Evolutionary conservation across 2,329 filamentous ascomycete genomes (phyloP).

Genomic region (Sclerotinia borealis): DNA sequence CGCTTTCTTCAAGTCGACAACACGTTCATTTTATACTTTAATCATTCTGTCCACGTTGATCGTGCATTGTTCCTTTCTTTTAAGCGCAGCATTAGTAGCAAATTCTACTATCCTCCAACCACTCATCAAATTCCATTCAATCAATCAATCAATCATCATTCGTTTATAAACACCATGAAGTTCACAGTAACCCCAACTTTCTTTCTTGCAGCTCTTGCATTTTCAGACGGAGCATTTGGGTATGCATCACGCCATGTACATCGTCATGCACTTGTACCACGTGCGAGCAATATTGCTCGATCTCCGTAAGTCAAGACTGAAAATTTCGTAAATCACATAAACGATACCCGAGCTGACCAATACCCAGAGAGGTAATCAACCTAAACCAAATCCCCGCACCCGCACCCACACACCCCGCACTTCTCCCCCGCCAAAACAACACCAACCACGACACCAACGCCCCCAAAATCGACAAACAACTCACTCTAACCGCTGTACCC

Average conservation of each 20-base stretch:
- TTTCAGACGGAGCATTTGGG: background rate
- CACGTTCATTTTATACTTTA: background rate
- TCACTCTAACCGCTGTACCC: background rate
- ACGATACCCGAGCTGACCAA: background rate
- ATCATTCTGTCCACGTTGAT: slow-evolving; percentile 2
- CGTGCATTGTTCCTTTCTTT: background rate
- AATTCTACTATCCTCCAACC: background rate
- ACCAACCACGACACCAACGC: background rate
- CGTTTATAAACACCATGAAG: background rate
- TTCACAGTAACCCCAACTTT: background rate
- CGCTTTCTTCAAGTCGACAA: background rate
- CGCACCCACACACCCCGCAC: background rate
- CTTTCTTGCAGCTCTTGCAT: background rate
- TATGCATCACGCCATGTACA: background rate
- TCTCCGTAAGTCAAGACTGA: background rate
- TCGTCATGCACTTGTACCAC: background rate
- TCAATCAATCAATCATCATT: background rate
- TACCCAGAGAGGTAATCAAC: background rate
- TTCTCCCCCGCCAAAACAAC: background rate
- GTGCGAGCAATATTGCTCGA: background rate
- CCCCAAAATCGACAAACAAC: background rate
- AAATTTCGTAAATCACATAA: background rate
- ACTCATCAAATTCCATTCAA: background rate
- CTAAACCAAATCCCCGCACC: background rate
- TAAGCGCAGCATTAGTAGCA: too few species aligned